Evolutionary conservation across 345 rosid genomes (phyloP).

Genomic region (Pistacia vera): DNA sequence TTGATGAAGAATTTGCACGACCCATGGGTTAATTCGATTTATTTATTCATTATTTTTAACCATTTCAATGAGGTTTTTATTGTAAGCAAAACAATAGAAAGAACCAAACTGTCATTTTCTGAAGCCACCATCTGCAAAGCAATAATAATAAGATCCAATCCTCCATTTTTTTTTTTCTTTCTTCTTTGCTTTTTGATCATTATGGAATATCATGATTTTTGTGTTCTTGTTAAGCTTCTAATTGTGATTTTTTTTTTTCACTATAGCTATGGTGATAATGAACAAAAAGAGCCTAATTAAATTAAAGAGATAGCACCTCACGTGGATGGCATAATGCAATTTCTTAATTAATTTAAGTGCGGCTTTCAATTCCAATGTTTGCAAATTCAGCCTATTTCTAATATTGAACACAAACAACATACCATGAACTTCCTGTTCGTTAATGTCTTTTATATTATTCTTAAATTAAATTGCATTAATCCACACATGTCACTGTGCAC

Average conservation of each 20-base stretch:
- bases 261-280: too few relatives aligned
- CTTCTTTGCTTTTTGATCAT: conserved; percentile 26
- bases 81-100: too few relatives aligned
- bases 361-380: conserved; percentile 23
- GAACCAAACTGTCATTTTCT: conserved; percentile 19
- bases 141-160: conserved; percentile 15
- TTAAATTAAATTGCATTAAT: conserved; percentile 12
- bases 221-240: conserved; percentile 30
- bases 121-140: conserved; percentile 18
- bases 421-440: conserved; percentile 19
- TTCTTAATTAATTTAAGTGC: conserved; percentile 11
- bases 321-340: conserved; percentile 25
- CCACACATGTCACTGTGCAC: conserved; percentile 35
- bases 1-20: not conserved
- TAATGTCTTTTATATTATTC: conserved; percentile 17
- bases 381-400: conserved; percentile 19
- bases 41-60: not conserved
- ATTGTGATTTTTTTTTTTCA: conserved; percentile 10
- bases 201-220: conserved; percentile 28
- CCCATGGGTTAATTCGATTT: not conserved
- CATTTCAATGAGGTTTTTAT: not conserved
- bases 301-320: conserved; percentile 11
- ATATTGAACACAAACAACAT: conserved; percentile 13
- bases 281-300: not conserved
- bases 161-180: conserved; percentile 13